phyloP scores from a whole-genome alignment of 176 grass and related monocot species.

The Microstegium vimineum region DNA sequence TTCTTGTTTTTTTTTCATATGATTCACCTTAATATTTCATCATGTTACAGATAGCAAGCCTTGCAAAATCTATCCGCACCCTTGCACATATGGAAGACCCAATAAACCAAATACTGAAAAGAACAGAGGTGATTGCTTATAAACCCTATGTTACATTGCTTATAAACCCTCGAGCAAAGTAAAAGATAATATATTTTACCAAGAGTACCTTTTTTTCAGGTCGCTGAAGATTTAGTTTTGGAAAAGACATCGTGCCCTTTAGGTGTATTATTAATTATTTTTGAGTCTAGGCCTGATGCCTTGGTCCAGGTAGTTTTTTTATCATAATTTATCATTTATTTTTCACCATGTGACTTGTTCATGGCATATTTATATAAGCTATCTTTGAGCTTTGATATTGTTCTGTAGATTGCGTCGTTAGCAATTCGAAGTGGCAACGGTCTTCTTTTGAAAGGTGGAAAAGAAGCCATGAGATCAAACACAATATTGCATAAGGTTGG shows the following conservation, averaged over 20 bases:
- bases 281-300: slow-evolving; percentile 95
- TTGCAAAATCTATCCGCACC: slow-evolving; percentile 76
- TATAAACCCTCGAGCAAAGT: slow-evolving; percentile 6
- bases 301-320: slow-evolving; percentile 75
- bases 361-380: not conserved
- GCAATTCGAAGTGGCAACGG: slow-evolving; percentile 94
- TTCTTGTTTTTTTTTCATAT: slow-evolving; percentile 10
- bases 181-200: not conserved
- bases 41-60: slow-evolving; percentile 68
- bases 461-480: slow-evolving; percentile 97
- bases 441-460: slow-evolving; percentile 97
- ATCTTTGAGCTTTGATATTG: not conserved
- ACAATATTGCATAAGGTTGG: slow-evolving; percentile 88
- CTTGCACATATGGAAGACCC: slow-evolving; percentile 95
- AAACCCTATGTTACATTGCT: slow-evolving; percentile 23
- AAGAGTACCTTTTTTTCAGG: slow-evolving; percentile 37
- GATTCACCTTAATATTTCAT: slow-evolving; percentile 19
- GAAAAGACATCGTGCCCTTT: slow-evolving; percentile 90
- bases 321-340: not conserved
- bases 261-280: slow-evolving; percentile 89
- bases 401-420: slow-evolving; percentile 85
- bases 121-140: slow-evolving; percentile 58
- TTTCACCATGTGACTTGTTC: not conserved
- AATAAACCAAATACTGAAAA: slow-evolving; percentile 73
- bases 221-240: slow-evolving; percentile 72